phyloP scores from a whole-genome alignment of 78 protist species.

The Blattamonas nauphoetae region DNA sequence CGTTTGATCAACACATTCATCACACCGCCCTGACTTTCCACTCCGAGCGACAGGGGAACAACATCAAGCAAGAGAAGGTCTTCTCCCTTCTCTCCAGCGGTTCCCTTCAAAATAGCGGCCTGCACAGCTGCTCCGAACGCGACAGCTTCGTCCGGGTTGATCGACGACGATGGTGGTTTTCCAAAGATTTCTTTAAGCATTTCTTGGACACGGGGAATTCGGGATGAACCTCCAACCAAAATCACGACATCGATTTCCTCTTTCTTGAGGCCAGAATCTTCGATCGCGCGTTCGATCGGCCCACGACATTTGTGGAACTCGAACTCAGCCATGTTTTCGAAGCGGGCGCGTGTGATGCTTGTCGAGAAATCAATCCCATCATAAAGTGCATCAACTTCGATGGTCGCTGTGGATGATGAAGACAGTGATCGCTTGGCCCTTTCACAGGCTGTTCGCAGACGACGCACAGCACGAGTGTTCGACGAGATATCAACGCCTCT shows the following conservation, averaged over 20 bases:
- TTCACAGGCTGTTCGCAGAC: slow-evolving; percentile 82
- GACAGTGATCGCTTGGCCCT: slow-evolving; percentile 77
- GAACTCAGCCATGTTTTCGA: slow-evolving; percentile 71
- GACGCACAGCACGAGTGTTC: slow-evolving; percentile 62
- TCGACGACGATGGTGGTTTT: slow-evolving; percentile 58
- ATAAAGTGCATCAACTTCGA: slow-evolving; percentile 70
- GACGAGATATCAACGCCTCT: slow-evolving; percentile 45
- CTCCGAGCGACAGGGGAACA: slow-evolving; percentile 60
- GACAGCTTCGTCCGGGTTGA: slow-evolving; percentile 82
- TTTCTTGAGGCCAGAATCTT: slow-evolving; percentile 70
- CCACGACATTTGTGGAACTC: slow-evolving; percentile 53
- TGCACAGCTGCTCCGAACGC: slow-evolving; percentile 64
- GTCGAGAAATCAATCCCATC: slow-evolving; percentile 82
- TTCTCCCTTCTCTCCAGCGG: background rate
- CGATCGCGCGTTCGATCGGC: slow-evolving; percentile 44
- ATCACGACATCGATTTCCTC: slow-evolving; percentile 70
- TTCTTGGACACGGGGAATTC: slow-evolving; percentile 79
- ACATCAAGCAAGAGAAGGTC: slow-evolving; percentile 45
- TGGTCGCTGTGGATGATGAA: slow-evolving; percentile 49
- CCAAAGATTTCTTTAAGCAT: slow-evolving; percentile 79
- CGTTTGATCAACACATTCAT: slow-evolving; percentile 38
- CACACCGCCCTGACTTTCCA: slow-evolving; percentile 53
- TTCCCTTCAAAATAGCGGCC: slow-evolving; percentile 28
- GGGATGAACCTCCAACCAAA: slow-evolving; percentile 86
- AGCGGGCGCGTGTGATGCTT: slow-evolving; percentile 73